Evolutionary conservation across 2,329 filamentous ascomycete genomes (phyloP).

Genomic region (Curvularia sp.): DNA sequence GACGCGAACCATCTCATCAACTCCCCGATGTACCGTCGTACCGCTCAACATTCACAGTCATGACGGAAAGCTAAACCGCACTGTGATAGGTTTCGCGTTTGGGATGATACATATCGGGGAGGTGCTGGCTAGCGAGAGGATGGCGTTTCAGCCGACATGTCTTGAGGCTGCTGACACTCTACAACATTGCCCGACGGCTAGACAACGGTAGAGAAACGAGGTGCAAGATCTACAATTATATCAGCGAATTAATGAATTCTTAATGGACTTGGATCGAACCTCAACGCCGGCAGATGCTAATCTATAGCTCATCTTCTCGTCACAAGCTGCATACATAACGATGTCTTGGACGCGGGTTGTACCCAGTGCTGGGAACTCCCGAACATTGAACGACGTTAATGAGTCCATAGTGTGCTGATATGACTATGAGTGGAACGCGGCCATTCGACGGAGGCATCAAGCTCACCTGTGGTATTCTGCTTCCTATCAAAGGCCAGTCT

Average conservation of each 20-base stretch:
- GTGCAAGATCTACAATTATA: not conserved
- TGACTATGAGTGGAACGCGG: not conserved
- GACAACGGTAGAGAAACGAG: not conserved
- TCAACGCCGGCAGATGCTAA: not conserved
- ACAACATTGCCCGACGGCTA: not conserved
- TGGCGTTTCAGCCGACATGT: not conserved
- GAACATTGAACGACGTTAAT: not conserved
- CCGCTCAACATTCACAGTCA: not conserved
- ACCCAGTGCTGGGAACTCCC: not conserved
- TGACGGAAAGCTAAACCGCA: not conserved
- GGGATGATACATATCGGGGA: not conserved
- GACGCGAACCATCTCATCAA: not conserved
- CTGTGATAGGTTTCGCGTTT: not conserved
- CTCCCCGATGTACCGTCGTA: not conserved
- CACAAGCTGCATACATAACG: not conserved
- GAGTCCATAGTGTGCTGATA: not conserved
- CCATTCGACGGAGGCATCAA: not conserved
- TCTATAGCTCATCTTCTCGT: not conserved
- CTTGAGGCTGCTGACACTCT: not conserved
- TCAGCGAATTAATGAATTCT: not conserved
- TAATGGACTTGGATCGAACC: not conserved
- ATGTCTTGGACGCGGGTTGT: not conserved
- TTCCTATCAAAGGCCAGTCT: not conserved
- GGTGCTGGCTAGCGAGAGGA: no score
- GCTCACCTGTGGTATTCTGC: not conserved